These are phyloP conservation scores for Musa balbisiana DNA, from an alignment of 202 grass and related monocot species.

Conservation along the genomic window DNA sequence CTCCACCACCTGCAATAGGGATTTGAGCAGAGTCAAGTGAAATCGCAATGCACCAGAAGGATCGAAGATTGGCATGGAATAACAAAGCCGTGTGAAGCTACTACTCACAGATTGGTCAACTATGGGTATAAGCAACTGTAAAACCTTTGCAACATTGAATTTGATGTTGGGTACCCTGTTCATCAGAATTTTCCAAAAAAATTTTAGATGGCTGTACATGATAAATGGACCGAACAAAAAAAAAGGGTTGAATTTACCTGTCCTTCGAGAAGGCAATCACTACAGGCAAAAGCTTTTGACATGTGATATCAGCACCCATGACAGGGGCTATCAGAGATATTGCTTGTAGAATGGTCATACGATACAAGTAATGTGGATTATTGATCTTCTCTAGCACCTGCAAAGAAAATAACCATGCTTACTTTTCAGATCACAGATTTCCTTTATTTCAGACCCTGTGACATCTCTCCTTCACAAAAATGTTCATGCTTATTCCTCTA, in stretches of 20 bases:
- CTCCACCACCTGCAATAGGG: slow-evolving; percentile 50
- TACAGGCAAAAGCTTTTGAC: slow-evolving; percentile 77
- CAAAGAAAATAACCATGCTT: background rate
- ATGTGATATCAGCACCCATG: slow-evolving; percentile 90
- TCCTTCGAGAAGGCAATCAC: slow-evolving; percentile 82
- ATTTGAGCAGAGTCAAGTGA: slow-evolving; percentile 27
- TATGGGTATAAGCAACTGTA: slow-evolving; percentile 66
- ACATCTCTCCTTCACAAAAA: too few species aligned
- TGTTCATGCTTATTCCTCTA: too few species aligned
- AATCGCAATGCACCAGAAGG: background rate
- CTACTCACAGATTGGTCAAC: slow-evolving; percentile 76
- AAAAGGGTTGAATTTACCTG: slow-evolving; percentile 29
- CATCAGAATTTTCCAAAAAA: background rate
- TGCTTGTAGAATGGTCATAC: slow-evolving; percentile 81
- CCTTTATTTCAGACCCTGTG: too few species aligned
- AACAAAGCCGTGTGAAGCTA: background rate
- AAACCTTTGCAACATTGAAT: slow-evolving; percentile 91
- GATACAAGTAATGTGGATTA: slow-evolving; percentile 89
- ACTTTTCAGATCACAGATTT: background rate
- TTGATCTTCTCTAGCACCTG: slow-evolving; percentile 91
- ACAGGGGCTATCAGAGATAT: slow-evolving; percentile 80
- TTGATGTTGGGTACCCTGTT: slow-evolving; percentile 93
- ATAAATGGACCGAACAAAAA: background rate
- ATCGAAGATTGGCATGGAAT: background rate
- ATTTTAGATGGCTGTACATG: background rate